phyloP scores from a whole-genome alignment of 2,329 filamentous ascomycete species.

The Epichloe sp. region DNA sequence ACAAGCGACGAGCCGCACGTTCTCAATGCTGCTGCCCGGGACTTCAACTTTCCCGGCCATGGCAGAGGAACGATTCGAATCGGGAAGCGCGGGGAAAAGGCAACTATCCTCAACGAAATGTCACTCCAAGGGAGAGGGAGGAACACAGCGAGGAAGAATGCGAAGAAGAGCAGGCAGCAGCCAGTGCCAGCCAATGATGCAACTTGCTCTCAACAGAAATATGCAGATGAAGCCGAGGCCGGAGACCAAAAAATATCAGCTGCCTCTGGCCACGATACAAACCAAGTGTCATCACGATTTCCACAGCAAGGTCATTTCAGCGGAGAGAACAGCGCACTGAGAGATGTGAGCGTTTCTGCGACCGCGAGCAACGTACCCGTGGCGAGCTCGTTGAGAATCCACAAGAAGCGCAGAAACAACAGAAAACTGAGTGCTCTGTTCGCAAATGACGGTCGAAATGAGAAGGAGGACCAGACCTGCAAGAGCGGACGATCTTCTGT shows the following conservation, averaged over 20 bases:
- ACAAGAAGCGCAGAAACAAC: background rate
- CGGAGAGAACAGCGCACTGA: background rate
- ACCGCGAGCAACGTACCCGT: background rate
- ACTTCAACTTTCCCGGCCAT: background rate
- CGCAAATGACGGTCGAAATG: background rate
- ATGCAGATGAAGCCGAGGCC: background rate
- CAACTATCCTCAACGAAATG: background rate
- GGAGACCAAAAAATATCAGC: background rate
- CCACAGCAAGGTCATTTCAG: background rate
- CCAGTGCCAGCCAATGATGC: background rate
- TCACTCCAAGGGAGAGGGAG: background rate
- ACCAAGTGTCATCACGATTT: background rate
- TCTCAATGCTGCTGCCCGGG: background rate
- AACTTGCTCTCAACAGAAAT: background rate
- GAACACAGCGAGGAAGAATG: background rate
- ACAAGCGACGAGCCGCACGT: background rate
- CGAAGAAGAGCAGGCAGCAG: background rate
- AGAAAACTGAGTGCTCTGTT: background rate
- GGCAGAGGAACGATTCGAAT: conserved; percentile 1
- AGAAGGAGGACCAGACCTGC: background rate
- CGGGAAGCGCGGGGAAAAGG: background rate
- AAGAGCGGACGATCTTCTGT: background rate
- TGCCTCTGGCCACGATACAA: background rate
- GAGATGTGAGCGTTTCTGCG: background rate
- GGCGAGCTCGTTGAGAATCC: background rate